These are phyloP conservation scores for Aspergillus sp. DNA, from an alignment of 2,329 filamentous ascomycete species.

Conservation along the genomic window DNA sequence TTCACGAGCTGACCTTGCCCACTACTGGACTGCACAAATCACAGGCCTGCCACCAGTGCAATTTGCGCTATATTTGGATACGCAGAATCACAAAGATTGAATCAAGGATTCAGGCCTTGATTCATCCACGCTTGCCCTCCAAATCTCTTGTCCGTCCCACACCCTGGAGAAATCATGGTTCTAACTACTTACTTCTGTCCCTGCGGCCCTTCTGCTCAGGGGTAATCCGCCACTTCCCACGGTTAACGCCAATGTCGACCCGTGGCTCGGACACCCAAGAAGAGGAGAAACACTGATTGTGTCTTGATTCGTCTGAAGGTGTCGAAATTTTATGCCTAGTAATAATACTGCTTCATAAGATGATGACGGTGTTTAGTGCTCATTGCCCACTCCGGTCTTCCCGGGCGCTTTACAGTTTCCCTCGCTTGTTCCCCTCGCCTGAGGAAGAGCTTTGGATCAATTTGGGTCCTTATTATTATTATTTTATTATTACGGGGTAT, in stretches of 20 bases:
- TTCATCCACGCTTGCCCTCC: not conserved
- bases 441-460: not conserved
- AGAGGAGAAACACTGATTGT: not conserved
- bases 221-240: not conserved
- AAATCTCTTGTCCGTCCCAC: not conserved
- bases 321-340: too few species aligned
- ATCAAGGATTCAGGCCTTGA: not conserved
- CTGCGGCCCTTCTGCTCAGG: not conserved
- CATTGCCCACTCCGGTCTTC: not conserved
- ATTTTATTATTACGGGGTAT: not conserved
- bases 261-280: constrained; percentile 4
- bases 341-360: not conserved
- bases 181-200: not conserved
- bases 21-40: not conserved
- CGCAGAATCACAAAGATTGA: too few species aligned
- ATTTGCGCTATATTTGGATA: constrained; percentile 8
- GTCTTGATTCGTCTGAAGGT: not conserved
- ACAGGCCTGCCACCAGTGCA: not conserved
- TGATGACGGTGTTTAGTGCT: not conserved
- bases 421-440: not conserved
- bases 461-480: not conserved
- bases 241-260: not conserved
- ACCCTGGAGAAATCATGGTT: constrained; percentile 8
- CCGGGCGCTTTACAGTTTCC: not conserved
- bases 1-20: too few species aligned